Percentiles rank a stretch among this genome's conserved stretches.
phyloP scores from a whole-genome alignment of 2,329 filamentous ascomycete genomes.

The Chalara sp. region DNA sequence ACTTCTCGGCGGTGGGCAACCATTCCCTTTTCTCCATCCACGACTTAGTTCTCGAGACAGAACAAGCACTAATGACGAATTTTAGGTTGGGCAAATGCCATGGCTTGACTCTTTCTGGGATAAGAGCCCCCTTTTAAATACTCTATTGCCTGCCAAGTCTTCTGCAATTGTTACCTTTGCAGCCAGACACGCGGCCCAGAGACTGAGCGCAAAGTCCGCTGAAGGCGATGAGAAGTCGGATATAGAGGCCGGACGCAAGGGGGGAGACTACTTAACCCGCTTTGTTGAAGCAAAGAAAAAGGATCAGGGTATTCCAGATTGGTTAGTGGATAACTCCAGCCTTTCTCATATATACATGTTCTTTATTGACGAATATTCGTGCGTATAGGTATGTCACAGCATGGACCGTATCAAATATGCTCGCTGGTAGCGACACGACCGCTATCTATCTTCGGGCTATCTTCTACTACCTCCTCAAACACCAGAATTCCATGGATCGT shows the following conservation, averaged over 20 bases:
- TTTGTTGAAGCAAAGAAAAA: slow-evolving; percentile 14
- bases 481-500: slow-evolving; percentile 24
- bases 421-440: slow-evolving; percentile 31
- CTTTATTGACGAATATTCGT: not conserved
- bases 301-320: slow-evolving; percentile 18
- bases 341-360: not conserved
- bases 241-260: not conserved
- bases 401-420: slow-evolving; percentile 7
- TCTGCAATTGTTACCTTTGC: not conserved
- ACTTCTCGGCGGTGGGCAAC: slow-evolving; percentile 24
- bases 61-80: no score
- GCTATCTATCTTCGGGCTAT: slow-evolving; percentile 27
- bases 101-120: slow-evolving; percentile 5
- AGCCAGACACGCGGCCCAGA: not conserved
- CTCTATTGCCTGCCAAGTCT: not conserved
- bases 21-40: no score
- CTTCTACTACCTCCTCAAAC: slow-evolving; percentile 24
- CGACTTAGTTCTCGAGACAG: not conserved
- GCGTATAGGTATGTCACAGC: not conserved
- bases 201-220: not conserved
- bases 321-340: not conserved
- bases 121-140: slow-evolving; percentile 1
- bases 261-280: slow-evolving; percentile 24
- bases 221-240: not conserved
- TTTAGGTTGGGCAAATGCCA: slow-evolving; percentile 15